Percentiles rank a stretch among this genome's conserved stretches.
Evolutionary conservation across 2,329 filamentous ascomycete genomes (phyloP).

Genomic region (Calonectria crousiana): DNA sequence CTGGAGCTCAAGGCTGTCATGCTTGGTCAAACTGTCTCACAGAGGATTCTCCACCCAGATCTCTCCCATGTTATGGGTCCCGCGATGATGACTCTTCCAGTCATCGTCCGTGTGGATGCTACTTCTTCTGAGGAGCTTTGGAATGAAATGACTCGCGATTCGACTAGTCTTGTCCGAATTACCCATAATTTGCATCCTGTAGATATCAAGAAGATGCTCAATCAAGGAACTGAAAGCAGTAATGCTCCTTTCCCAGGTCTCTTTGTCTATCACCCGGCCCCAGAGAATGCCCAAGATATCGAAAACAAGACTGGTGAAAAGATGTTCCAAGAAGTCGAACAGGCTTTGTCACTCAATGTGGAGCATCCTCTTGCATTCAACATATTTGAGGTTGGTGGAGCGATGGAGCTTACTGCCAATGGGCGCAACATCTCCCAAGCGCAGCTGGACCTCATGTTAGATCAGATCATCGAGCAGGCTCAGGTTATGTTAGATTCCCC

Average conservation of each 20-base stretch:
- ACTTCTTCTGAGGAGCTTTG: neutral
- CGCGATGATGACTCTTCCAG: neutral
- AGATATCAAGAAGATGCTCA: neutral
- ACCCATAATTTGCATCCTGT: neutral
- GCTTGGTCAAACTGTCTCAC: neutral
- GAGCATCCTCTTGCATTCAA: neutral
- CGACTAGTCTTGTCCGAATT: neutral
- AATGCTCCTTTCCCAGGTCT: neutral
- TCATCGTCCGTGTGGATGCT: neutral
- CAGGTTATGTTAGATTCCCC: neutral
- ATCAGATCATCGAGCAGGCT: neutral
- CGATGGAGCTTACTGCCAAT: neutral
- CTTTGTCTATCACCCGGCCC: neutral
- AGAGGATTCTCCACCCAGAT: neutral
- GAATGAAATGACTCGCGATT: neutral
- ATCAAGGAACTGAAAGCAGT: neutral
- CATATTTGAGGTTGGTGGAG: neutral
- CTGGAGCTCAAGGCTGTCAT: neutral
- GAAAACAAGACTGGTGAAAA: neutral
- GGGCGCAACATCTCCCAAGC: neutral
- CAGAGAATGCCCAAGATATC: neutral
- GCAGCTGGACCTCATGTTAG: neutral
- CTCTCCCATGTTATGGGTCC: neutral
- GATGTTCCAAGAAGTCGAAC: neutral
- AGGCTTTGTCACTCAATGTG: neutral